Evolutionary conservation across 306 rosid genomes (phyloP), one percentile per base, ranked within the genome.

Genomic region (Ammopiptanthus mongolicus): DNA sequence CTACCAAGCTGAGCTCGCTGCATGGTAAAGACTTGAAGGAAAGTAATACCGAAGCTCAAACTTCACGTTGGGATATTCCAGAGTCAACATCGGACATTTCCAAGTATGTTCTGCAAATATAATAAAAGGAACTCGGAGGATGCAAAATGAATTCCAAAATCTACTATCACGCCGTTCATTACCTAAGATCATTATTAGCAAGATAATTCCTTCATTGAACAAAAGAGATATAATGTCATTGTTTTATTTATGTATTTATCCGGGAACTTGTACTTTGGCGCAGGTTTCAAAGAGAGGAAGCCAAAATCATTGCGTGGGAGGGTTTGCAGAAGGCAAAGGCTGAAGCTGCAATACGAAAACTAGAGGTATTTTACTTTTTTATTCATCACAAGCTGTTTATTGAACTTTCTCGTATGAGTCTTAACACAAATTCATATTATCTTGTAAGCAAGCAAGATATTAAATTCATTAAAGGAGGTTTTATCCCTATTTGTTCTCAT

Each of bases 301-400:
- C 97, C 75, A 94, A 89, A 80, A 91, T 94, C 63, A 55, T 52
- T 65, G 98, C 98, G 0, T 91, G 98, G 98, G 98, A 94, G 80
- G 87, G 90, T 78, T 82, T 87, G 83, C 97, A 94, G 84, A 87
- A 83, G 65, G 98, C 97, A 44, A 89, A 90, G 77, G 97, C 98
- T 18, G 98, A 94, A 88, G 95, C 94, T 36, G 88, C 87, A 42
- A 85, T 91, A 19, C 78, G 86, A 69, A 86, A 88, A 88, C 97
- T 94, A 1, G 98, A 94, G 98, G 98, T 94, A 14, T 12, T 57
- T 36, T 14, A 44, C 50, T 15, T 8, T 57, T 59, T 21, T 52
- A 47, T 17, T 44, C 63, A 71, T 70, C 62, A 42, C 11, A 36
- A 12, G 19, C 36, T 53, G 41, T 11, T 47, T 37, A 21, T 31